Percentiles rank a stretch among this genome's conserved stretches.
Evolutionary conservation across 257 asterid genomes (phyloP).

Genomic region (Osmanthus fragrans): DNA sequence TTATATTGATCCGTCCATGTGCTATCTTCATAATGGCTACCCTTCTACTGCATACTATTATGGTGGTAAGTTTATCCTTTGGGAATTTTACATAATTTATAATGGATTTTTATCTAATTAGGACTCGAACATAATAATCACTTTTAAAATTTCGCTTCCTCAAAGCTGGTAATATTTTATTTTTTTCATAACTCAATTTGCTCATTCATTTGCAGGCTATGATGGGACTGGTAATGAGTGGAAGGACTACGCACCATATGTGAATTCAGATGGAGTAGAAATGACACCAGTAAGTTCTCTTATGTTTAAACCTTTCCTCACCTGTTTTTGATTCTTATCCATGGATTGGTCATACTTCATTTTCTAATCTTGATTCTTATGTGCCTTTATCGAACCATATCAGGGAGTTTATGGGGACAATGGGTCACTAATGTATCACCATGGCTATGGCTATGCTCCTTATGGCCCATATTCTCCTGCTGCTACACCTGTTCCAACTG

Average conservation of each 20-base stretch:
- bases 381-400: neutral
- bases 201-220: neutral
- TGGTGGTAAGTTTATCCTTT: conserved; percentile 19
- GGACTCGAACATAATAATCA: neutral
- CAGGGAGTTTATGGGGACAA: conserved; percentile 75
- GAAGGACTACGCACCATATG: neutral
- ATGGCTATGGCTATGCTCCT: conserved; percentile 60
- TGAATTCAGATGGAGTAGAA: neutral
- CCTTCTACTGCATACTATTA: conserved; percentile 45
- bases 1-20: conserved; percentile 49
- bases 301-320: neutral
- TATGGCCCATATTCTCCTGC: conserved; percentile 71
- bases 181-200: neutral
- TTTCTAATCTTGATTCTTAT: neutral
- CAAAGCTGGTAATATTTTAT: neutral
- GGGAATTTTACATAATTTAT: neutral
- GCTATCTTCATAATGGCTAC: conserved; percentile 50
- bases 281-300: neutral
- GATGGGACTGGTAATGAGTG: conserved; percentile 1
- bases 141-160: neutral
- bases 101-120: neutral
- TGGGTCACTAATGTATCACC: conserved; percentile 64
- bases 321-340: neutral
- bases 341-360: neutral
- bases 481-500: conserved; percentile 54